Base-by-base conservation (phyloP, 192 early-diverging fungal species). In the Dimargaris verticillata region DNA sequence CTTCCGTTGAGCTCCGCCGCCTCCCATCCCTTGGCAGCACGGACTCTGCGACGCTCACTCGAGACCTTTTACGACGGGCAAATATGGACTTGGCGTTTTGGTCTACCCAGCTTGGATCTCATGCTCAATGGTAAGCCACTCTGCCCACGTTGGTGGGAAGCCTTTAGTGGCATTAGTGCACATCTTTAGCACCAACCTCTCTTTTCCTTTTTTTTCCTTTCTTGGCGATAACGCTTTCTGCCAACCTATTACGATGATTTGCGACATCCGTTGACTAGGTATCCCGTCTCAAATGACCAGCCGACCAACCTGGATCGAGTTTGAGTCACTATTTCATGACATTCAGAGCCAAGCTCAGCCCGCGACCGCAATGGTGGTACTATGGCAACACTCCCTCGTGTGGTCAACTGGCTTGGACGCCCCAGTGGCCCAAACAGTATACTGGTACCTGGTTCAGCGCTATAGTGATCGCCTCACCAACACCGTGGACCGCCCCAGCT, bases 381-480 rank as follows among this genome's bases (percentile, higher is more conserved):
- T 54, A 14, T 28, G 53, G 53, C 53, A 28, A 3, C n/a, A 28
- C n/a, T 25, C 17, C 3, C 26, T 54, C n/a, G 22, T 54, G n/a
- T 54, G 53, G 53, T 20, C 53, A 3, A 54, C 53, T 1, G 53
- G 53, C 26, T 28, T 54, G 5, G 53, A 54, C 13, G 53, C 53
- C 20, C n/a, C 17, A 15, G 53, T 24, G 14, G 53, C 26, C 3
- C 26, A 54, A 15, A 54, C 53, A 14, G 14, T 54, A 25, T 54
- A 26, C 26, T 54, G 53, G 53, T 54, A 54, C 10, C 53, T 54
- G 10, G 53, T 28, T 26, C n/a, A 15, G n/a, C 17, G 15, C 53
- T 54, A 54, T 22, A 25, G 53, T 10, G n/a, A 54, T 15, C 15
- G 14, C 26, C 15, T 15, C 28, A 24, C 26, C 14, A 25, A 54